Base-by-base conservation (phyloP, 768 basidiomycete genomes). In the Leccinum barrowsii region DNA sequence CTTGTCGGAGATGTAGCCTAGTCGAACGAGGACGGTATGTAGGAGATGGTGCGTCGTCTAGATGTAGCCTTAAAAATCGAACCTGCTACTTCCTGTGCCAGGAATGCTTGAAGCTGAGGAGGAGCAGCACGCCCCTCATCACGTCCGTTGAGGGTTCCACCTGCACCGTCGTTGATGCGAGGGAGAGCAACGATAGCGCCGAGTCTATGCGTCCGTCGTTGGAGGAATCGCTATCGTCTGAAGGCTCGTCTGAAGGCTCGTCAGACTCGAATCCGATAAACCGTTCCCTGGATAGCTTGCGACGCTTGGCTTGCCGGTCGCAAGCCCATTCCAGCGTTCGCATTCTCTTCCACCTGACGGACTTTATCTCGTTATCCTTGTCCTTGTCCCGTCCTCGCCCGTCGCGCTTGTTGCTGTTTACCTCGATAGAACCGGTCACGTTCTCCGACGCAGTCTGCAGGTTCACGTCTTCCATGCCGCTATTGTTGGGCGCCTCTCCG, bases 261-360 rank as follows among this genome's bases (percentile, higher is more conserved):
- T 63, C 65, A 24, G 66, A 68, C 5, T 30, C 59, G 10, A 65
- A 60, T 50, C 63, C 52, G 17, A 42, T 46, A 24, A 65, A 57
- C 42, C 54, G 60, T 35, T 63, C 63, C 49, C 52, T 70, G 52
- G 54, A 60, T 40, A 63, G 50, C 56, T 73, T 75, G 37, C 69
- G 68, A 19, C 76, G 77, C 57, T 76, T 78, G 17, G 73, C 61
- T 21, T 73, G 71, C 48, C 70, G 74, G 24, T 78, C 73, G 59
- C 78, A 80, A 13, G 78, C 78, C 78, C 78, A 80, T 60, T 80
- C 78, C 12, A 80, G 73, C 2, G 74, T 75, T 51, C 70, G 71
- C 52, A 67, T 59, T 22, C 63, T 64, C 61, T 70, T 72, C 44
- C 59, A 58, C 48, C 8, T 60, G 40, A 50, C 4, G 7, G 47